These are phyloP conservation scores for Diaporthe vexans DNA, from an alignment of 2,329 filamentous ascomycete species.

Conservation along the genomic window DNA sequence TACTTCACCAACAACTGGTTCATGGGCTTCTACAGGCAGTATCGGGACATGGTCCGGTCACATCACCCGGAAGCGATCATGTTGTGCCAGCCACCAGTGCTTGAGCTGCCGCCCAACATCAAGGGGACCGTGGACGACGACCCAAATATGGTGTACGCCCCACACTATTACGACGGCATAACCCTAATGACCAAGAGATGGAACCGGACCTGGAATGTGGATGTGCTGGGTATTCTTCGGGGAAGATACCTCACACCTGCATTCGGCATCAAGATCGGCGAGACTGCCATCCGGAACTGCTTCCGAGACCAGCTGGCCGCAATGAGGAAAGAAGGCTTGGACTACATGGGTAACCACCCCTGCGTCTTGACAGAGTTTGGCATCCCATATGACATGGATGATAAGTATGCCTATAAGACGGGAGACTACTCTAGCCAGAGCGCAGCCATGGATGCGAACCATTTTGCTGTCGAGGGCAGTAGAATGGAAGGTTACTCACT, in stretches of 20 bases:
- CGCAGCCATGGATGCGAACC: conserved; percentile 94
- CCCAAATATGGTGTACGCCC: conserved; percentile 89
- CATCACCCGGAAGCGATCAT: conserved; percentile 87
- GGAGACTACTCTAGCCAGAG: conserved; percentile 95
- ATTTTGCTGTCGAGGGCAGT: conserved; percentile 90
- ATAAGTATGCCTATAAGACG: conserved; percentile 94
- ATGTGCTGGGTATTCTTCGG: conserved; percentile 91
- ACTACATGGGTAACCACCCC: conserved; percentile 89
- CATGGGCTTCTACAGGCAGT: conserved; percentile 85
- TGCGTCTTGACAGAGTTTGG: conserved; percentile 95
- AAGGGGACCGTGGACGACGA: conserved; percentile 93
- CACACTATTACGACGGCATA: conserved; percentile 97
- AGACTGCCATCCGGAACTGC: conserved; percentile 94
- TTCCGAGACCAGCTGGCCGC: conserved; percentile 88
- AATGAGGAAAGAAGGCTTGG: conserved; percentile 87
- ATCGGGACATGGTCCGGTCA: conserved; percentile 79
- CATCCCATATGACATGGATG: conserved; percentile 99
- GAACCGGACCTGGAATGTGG: conserved; percentile 98
- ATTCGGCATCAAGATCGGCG: conserved; percentile 92
- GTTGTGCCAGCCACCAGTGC: conserved; percentile 90
- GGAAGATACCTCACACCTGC: conserved; percentile 90
- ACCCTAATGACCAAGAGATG: conserved; percentile 98
- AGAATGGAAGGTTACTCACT: conserved; percentile 87
- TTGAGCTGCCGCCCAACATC: conserved; percentile 90
- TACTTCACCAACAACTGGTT: conserved; percentile 94